These are phyloP conservation scores for Serendipita indica DNA, from an alignment of 768 basidiomycete genomes.

Conservation along the genomic window DNA sequence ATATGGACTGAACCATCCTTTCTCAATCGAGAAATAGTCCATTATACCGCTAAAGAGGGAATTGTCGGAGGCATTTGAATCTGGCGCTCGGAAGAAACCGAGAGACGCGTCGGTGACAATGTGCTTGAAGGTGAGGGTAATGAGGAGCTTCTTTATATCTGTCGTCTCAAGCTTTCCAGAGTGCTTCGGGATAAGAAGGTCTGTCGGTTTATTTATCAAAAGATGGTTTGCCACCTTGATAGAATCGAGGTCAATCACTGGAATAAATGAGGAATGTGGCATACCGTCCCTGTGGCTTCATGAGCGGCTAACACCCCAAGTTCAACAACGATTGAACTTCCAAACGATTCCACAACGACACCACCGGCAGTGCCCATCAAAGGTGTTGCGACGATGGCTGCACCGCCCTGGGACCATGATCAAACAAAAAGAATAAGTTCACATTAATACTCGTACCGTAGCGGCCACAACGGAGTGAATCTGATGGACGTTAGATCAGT, in stretches of 20 bases:
- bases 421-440: not conserved
- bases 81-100: conserved; percentile 45
- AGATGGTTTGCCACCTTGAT: conserved; percentile 32
- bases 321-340: conserved; percentile 45
- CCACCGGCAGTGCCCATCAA: conserved; percentile 44
- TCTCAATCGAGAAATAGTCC: conserved; percentile 46
- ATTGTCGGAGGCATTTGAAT: conserved; percentile 38
- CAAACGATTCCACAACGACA: conserved; percentile 34
- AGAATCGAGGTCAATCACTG: not conserved
- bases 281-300: conserved; percentile 31
- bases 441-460: conserved; percentile 30
- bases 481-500: conserved; percentile 42
- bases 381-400: conserved; percentile 32
- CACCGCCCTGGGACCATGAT: conserved; percentile 24
- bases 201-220: conserved; percentile 34
- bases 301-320: conserved; percentile 41
- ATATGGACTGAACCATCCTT: conserved; percentile 57
- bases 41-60: conserved; percentile 43
- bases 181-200: conserved; percentile 36
- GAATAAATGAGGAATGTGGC: not conserved
- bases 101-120: conserved; percentile 42
- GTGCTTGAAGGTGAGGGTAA: conserved; percentile 47
- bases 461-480: conserved; percentile 46
- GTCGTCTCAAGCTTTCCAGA: conserved; percentile 42
- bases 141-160: conserved; percentile 38